These are phyloP conservation scores for Carex cristatella DNA, from an alignment of 176 grass and related monocot genomes.

Conservation along the genomic window DNA sequence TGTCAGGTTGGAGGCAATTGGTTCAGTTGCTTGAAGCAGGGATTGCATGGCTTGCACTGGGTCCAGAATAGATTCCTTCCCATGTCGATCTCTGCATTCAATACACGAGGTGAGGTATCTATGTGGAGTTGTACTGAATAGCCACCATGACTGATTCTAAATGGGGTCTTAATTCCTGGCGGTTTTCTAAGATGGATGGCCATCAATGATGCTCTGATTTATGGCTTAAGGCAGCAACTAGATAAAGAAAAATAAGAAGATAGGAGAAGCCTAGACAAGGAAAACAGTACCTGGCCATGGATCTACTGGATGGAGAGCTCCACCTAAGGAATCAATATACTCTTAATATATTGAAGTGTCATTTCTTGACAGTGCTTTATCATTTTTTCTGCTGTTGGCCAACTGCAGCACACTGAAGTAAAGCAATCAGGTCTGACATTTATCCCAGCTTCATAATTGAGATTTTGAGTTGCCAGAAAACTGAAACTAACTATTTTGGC, in stretches of 20 bases:
- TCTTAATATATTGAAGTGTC: not conserved
- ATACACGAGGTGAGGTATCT: constrained; percentile 10
- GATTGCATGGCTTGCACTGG: constrained; percentile 2
- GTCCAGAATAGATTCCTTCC: constrained; percentile 25
- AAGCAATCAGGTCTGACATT: not conserved
- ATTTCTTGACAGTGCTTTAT: not conserved
- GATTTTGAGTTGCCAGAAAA: not conserved
- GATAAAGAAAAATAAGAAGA: not conserved
- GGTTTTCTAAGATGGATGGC: not conserved
- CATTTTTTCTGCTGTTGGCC: not conserved
- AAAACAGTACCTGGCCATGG: not conserved
- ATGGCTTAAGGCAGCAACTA: not conserved
- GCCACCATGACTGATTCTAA: not conserved
- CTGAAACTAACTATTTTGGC: not conserved
- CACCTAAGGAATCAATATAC: not conserved
- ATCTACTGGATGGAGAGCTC: not conserved
- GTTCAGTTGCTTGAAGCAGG: constrained; percentile 7
- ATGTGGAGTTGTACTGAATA: constrained; percentile 33
- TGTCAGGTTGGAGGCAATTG: constrained; percentile 29
- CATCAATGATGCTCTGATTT: not conserved
- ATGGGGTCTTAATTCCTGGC: not conserved
- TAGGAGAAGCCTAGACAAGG: not conserved
- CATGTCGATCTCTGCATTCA: constrained; percentile 6
- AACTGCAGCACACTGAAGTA: not conserved
- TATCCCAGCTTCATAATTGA: not conserved